These are phyloP conservation scores for Aspergillus costaricaensis DNA, from an alignment of 2,329 filamentous ascomycete species.

Conservation along the genomic window DNA sequence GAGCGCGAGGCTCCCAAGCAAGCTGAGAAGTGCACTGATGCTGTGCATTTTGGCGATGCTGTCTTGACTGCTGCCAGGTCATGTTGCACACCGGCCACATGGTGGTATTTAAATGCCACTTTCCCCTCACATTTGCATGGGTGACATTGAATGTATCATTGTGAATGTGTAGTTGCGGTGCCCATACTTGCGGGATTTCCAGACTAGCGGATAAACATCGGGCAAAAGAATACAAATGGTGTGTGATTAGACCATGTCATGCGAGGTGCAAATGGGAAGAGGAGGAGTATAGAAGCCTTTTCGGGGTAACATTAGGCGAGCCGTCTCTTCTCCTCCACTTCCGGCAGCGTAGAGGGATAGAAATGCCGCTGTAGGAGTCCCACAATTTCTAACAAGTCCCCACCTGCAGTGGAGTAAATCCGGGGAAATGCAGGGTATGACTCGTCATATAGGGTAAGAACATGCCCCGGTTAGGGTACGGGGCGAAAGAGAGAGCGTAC, in stretches of 20 bases:
- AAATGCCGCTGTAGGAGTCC: not conserved
- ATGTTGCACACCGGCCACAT: not conserved
- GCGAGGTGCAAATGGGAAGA: not conserved
- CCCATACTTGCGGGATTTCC: not conserved
- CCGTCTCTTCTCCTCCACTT: not conserved
- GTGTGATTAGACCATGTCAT: not conserved
- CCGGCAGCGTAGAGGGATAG: not conserved
- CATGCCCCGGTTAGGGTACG: not conserved
- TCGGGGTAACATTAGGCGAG: not conserved
- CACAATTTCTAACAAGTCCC: not conserved
- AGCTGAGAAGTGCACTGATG: not conserved
- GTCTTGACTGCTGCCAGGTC: not conserved
- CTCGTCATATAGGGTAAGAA: not conserved
- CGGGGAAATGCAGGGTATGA: not conserved
- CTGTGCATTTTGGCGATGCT: slow-evolving; percentile 8
- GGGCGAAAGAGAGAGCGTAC: not conserved
- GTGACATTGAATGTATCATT: not conserved
- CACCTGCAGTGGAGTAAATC: not conserved
- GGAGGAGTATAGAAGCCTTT: not conserved
- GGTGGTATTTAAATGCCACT: slow-evolving; percentile 1
- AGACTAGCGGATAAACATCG: slow-evolving; percentile 4
- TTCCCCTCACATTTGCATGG: not conserved
- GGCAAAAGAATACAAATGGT: not conserved
- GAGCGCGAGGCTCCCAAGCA: slow-evolving; percentile 15
- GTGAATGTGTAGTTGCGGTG: not conserved